phyloP scores from a whole-genome alignment of 192 early-diverging fungal genomes.

The Gonapodya prolifera region DNA sequence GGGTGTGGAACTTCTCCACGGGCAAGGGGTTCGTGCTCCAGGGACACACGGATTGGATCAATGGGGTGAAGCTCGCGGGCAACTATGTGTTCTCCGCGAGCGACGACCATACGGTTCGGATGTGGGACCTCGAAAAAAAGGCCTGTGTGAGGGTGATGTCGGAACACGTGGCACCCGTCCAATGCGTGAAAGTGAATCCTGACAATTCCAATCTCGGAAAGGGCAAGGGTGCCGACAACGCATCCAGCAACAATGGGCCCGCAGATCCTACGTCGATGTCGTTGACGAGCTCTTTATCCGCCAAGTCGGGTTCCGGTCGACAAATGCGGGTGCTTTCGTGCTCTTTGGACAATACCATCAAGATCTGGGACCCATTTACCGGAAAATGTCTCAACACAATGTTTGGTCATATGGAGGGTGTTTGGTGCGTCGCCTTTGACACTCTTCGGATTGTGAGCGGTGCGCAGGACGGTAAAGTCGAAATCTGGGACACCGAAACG shows the following conservation, averaged over 20 bases:
- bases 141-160: conserved; percentile 43
- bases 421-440: conserved; percentile 72
- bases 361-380: conserved; percentile 81
- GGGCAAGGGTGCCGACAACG: background rate
- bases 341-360: conserved; percentile 71
- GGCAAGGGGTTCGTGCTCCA: conserved; percentile 55
- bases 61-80: conserved; percentile 68
- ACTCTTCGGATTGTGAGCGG: conserved; percentile 53
- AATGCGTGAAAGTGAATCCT: conserved; percentile 17
- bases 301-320: conserved; percentile 42
- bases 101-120: conserved; percentile 72
- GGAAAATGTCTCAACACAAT: conserved; percentile 63
- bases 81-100: conserved; percentile 60
- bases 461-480: conserved; percentile 54
- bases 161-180: conserved; percentile 32
- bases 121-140: conserved; percentile 71
- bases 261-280: background rate
- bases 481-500: conserved; percentile 62
- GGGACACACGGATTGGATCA: conserved; percentile 87
- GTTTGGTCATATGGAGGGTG: conserved; percentile 70
- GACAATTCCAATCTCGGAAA: background rate
- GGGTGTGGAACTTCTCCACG: conserved; percentile 69
- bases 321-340: conserved; percentile 66
- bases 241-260: background rate
- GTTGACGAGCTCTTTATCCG: background rate